Conservation (phyloP, 345 rosid species). For the Mallotus nudiflorus region DNA sequence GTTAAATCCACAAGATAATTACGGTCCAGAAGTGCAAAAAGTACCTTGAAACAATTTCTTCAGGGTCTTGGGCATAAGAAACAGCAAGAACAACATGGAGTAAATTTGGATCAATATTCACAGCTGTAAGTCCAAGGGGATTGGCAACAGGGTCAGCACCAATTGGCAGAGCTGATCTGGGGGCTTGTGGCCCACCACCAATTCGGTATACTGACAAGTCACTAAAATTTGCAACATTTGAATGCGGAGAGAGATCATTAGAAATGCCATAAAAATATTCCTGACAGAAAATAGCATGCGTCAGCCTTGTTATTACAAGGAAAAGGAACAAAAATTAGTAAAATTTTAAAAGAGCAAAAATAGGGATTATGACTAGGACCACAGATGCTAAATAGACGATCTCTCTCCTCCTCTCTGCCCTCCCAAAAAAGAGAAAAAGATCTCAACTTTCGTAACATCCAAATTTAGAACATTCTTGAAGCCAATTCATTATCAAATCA, state of each 20-base stretch:
- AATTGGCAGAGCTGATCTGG: slow-evolving; percentile 77
- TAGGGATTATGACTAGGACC: no score
- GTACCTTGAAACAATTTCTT: slow-evolving; percentile 73
- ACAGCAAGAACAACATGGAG: slow-evolving; percentile 83
- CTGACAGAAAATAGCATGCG: slow-evolving; percentile 34
- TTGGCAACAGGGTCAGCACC: slow-evolving; percentile 73
- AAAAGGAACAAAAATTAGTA: not conserved
- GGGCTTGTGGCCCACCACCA: slow-evolving; percentile 91
- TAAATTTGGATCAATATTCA: slow-evolving; percentile 55
- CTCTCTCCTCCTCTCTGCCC: not conserved
- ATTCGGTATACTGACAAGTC: slow-evolving; percentile 70
- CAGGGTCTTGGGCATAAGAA: slow-evolving; percentile 77
- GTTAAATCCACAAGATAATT: not conserved
- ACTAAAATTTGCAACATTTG: slow-evolving; percentile 59
- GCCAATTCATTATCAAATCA: not conserved
- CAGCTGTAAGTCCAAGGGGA: slow-evolving; percentile 59
- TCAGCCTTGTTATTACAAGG: not conserved
- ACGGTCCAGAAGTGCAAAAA: not conserved
- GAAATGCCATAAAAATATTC: slow-evolving; percentile 84
- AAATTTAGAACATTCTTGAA: not conserved
- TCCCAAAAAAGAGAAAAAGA: not conserved
- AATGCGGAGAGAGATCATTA: slow-evolving; percentile 78
- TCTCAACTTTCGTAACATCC: not conserved
- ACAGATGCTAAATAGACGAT: no score
- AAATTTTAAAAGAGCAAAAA: no score